A percentile compares a stretch with the other conserved stretches of the same genome.
These are phyloP conservation scores for Pleurotus salmoneostramineus DNA, from an alignment of 768 basidiomycete genomes.

Conservation along the genomic window DNA sequence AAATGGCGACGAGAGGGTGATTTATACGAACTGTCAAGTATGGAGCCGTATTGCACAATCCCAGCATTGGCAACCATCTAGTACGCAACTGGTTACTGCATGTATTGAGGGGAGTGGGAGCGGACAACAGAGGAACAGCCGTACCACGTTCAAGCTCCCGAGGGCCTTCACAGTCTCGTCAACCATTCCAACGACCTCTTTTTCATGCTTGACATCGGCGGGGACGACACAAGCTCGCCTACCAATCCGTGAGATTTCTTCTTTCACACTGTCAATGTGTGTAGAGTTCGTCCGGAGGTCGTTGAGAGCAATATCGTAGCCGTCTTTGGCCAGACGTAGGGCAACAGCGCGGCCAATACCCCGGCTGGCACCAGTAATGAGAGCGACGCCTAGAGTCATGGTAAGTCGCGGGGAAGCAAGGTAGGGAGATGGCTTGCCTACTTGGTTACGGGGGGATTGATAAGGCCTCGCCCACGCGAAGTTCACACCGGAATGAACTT, in stretches of 20 bases:
- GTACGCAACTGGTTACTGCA: background rate
- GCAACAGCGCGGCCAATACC: conserved; percentile 48
- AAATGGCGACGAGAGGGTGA: background rate
- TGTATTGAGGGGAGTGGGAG: background rate
- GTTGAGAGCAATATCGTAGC: conserved; percentile 37
- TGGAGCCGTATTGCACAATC: conserved; percentile 9
- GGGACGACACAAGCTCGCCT: conserved; percentile 15
- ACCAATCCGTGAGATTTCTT: conserved; percentile 17
- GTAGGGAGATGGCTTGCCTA: no score
- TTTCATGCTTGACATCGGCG: conserved; percentile 31
- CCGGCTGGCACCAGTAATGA: conserved; percentile 40
- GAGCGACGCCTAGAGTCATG: conserved; percentile 21
- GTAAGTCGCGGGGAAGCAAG: background rate
- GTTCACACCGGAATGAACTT: no score
- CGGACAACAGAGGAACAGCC: conserved; percentile 2
- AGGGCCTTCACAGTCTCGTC: conserved; percentile 27
- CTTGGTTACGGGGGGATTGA: no score
- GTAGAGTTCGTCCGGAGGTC: conserved; percentile 21
- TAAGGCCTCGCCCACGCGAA: no score
- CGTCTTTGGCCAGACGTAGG: conserved; percentile 38
- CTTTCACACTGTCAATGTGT: conserved; percentile 13
- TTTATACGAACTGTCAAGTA: conserved; percentile 15
- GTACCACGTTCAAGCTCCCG: conserved; percentile 23
- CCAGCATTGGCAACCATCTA: conserved; percentile 35
- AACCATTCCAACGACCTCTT: conserved; percentile 31